Evolutionary conservation across 345 rosid species (phyloP).

Genomic region (Cardiospermum halicacabum): DNA sequence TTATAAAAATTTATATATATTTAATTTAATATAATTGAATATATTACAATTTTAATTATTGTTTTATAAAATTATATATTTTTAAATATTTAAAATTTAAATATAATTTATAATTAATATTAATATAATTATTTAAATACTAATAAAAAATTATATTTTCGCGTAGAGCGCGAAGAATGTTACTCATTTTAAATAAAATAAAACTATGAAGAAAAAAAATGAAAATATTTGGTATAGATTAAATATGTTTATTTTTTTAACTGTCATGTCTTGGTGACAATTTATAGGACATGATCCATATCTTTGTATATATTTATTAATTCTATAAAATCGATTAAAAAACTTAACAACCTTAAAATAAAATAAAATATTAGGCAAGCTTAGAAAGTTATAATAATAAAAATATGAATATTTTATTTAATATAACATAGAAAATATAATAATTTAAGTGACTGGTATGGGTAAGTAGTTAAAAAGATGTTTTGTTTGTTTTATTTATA

Average conservation of each 20-base stretch:
- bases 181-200: neutral
- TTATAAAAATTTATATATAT: too few relatives aligned
- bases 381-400: constrained; percentile 10
- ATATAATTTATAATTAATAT: too few relatives aligned
- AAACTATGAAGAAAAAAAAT: neutral
- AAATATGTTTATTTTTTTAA: constrained; percentile 2
- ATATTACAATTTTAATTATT: too few relatives aligned
- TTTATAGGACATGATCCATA: neutral
- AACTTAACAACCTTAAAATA: constrained; percentile 5
- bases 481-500: neutral
- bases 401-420: constrained; percentile 4
- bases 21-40: too few relatives aligned
- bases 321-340: neutral
- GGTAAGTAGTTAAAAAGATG: neutral
- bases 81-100: too few relatives aligned
- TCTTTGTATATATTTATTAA: too few relatives aligned
- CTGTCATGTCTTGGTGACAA: constrained; percentile 11
- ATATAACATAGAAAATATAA: neutral
- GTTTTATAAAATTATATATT: too few relatives aligned
- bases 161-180: too few relatives aligned
- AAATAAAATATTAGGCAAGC: constrained; percentile 7
- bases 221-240: neutral
- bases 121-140: too few relatives aligned
- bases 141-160: too few relatives aligned
- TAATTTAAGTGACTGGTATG: constrained; percentile 1